These are phyloP conservation scores for Apostasia shenzhenica DNA, from an alignment of 106 monocot genomes.

Conservation along the genomic window DNA sequence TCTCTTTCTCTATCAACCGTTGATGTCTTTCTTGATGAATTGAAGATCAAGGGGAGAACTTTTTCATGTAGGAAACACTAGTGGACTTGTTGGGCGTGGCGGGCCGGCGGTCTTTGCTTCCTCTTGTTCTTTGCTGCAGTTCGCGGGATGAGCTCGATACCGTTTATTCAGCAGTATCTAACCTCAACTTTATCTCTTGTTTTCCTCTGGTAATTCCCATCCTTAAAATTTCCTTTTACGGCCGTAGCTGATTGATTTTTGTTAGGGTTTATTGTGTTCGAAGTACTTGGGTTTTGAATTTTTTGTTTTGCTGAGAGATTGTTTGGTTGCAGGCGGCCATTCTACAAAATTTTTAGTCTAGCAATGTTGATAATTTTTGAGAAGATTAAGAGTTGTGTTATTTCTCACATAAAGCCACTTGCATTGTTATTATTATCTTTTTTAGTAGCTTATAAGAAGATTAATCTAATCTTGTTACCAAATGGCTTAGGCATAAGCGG, in stretches of 20 bases:
- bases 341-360: no score
- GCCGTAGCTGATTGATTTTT: no score
- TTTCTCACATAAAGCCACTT: no score
- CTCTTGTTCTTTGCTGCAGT: slow-evolving; percentile 82
- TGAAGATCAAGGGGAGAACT: neutral
- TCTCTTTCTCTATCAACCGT: neutral
- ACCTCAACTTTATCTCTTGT: slow-evolving; percentile 65
- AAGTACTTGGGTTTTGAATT: neutral
- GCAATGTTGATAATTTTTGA: no score
- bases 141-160: slow-evolving; percentile 92
- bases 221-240: neutral
- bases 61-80: slow-evolving; percentile 53
- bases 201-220: slow-evolving; percentile 51
- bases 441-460: no score
- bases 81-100: slow-evolving; percentile 88
- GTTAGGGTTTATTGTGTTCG: no score
- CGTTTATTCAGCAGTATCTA: slow-evolving; percentile 67
- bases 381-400: no score
- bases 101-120: slow-evolving; percentile 50
- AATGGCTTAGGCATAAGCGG: no score
- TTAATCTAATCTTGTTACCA: no score
- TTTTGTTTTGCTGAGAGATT: no score
- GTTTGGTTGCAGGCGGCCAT: no score
- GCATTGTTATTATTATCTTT: no score
- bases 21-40: neutral